Evolutionary conservation across 768 basidiomycete species (phyloP).

Genomic region (Agaricus blazei): DNA sequence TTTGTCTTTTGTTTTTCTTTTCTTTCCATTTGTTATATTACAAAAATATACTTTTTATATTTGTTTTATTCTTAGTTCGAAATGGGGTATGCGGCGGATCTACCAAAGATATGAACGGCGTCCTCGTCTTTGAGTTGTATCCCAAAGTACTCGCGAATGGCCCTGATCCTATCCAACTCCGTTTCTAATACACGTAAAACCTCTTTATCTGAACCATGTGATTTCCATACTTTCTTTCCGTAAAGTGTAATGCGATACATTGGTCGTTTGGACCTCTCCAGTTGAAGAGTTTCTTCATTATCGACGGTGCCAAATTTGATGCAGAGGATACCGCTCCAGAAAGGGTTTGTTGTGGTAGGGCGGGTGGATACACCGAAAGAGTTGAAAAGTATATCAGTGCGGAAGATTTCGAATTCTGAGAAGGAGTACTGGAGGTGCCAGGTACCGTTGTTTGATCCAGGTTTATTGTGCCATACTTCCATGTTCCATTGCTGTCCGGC

Average conservation of each 20-base stretch:
- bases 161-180: constrained; percentile 24
- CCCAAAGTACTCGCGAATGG: background rate
- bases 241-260: constrained; percentile 19
- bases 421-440: constrained; percentile 25
- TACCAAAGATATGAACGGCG: background rate
- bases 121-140: background rate
- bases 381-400: constrained; percentile 16
- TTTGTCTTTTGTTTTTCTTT: background rate
- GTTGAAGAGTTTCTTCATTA: constrained; percentile 13
- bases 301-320: constrained; percentile 19
- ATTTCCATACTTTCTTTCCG: constrained; percentile 20
- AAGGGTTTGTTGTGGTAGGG: constrained; percentile 13
- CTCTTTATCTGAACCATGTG: constrained; percentile 18
- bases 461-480: constrained; percentile 14
- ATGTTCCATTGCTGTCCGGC: constrained; percentile 10
- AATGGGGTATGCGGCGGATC: background rate
- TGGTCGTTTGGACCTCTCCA: constrained; percentile 6
- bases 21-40: no score
- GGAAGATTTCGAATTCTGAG: constrained; percentile 22
- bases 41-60: background rate
- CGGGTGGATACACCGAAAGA: constrained; percentile 19
- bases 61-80: background rate
- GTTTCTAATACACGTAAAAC: constrained; percentile 17
- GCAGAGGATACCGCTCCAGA: constrained; percentile 21
- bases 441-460: background rate